Conservation (phyloP, 257 asterid species). For the Prunella vulgaris region DNA sequence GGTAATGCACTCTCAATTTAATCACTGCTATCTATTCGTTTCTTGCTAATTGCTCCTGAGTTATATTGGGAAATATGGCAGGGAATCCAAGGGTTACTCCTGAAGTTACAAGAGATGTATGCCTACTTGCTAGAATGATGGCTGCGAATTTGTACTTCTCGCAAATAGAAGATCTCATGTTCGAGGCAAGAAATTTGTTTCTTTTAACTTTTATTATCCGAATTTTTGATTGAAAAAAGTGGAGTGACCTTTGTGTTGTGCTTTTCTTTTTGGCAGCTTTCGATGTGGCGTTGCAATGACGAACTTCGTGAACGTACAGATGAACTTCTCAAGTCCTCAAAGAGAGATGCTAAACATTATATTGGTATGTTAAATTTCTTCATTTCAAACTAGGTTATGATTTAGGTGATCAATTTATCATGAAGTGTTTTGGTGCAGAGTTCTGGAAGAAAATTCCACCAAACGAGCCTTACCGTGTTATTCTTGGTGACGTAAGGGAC, state of each 20-base stretch:
- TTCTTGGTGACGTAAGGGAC: conserved; percentile 83
- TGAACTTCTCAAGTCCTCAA: conserved; percentile 64
- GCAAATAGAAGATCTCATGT: conserved; percentile 85
- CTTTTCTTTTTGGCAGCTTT: conserved; percentile 44
- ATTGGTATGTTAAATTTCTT: conserved; percentile 39
- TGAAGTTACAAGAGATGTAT: conserved; percentile 89
- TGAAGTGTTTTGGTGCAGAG: conserved; percentile 38
- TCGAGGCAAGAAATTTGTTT: conserved; percentile 43
- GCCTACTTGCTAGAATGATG: conserved; percentile 91
- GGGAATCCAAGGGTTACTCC: conserved; percentile 95
- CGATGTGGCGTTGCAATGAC: conserved; percentile 95
- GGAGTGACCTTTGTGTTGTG: not conserved
- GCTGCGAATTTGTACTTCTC: conserved; percentile 85
- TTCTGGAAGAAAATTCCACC: conserved; percentile 85
- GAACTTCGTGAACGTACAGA: conserved; percentile 69
- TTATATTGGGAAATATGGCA: conserved; percentile 14
- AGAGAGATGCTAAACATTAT: conserved; percentile 73
- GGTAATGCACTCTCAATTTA: conserved; percentile 36
- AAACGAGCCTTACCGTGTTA: conserved; percentile 80
- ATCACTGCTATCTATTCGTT: not conserved
- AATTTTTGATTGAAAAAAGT: not conserved
- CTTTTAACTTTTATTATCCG: not conserved
- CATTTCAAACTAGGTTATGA: not conserved
- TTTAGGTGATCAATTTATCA: not conserved
- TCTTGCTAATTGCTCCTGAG: not conserved